phyloP scores from a whole-genome alignment of 2,329 filamentous ascomycete genomes.

The Fragosphaeria purpurea region DNA sequence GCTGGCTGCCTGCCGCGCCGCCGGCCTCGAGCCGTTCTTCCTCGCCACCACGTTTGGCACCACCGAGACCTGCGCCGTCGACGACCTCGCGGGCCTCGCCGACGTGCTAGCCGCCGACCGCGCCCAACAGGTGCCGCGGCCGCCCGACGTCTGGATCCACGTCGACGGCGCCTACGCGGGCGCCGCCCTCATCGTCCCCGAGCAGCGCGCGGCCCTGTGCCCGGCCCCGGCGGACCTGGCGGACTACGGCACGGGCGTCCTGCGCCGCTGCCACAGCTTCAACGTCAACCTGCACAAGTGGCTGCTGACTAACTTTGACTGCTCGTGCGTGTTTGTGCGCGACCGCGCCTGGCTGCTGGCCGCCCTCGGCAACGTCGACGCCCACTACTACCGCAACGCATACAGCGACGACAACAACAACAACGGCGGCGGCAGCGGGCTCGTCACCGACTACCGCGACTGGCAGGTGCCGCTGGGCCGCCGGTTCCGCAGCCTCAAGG shows the following conservation, averaged over 20 bases:
- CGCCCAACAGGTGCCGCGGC: conserved; percentile 14
- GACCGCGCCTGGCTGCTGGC: conserved; percentile 66
- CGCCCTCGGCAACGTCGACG: conserved; percentile 70
- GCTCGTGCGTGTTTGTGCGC: conserved; percentile 69
- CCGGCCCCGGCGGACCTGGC: conserved; percentile 1
- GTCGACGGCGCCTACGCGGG: conserved; percentile 91
- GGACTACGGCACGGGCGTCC: conserved; percentile 36
- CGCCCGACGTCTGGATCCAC: conserved; percentile 69
- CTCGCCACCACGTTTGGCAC: conserved; percentile 76
- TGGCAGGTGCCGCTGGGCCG: conserved; percentile 94
- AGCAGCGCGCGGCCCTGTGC: conserved; percentile 46
- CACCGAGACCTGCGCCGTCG: conserved; percentile 78
- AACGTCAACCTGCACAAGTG: conserved; percentile 98
- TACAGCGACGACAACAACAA: too few species aligned
- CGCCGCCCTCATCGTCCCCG: conserved; percentile 69
- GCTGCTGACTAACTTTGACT: conserved; percentile 89
- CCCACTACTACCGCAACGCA: conserved; percentile 54
- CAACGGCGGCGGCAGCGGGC: too few species aligned
- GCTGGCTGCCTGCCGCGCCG: conserved; percentile 53
- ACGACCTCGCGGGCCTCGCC: conserved; percentile 66
- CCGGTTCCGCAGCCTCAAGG: conserved; percentile 79
- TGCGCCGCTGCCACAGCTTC: conserved; percentile 72
- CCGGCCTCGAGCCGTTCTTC: conserved; percentile 76
- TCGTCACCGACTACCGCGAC: conserved; percentile 91
- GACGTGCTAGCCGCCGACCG: conserved; percentile 28